phyloP scores from a whole-genome alignment of 441 rosid genomes.

The Adansonia gregorii region DNA sequence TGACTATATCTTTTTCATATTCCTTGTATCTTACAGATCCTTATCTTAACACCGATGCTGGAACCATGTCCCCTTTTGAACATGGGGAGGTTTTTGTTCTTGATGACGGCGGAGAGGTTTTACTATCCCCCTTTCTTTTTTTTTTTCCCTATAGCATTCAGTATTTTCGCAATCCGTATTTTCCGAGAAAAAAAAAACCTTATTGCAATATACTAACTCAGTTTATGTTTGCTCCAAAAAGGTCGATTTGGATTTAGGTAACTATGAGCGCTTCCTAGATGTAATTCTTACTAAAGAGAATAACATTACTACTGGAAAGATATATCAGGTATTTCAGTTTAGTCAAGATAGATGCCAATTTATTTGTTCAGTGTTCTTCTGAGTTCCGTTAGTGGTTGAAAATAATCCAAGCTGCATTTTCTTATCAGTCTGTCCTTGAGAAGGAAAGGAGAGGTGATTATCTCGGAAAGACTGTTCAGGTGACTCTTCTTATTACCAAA shows the following conservation, averaged over 20 bases:
- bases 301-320: constrained; percentile 80
- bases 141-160: neutral
- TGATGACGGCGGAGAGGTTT: constrained; percentile 84
- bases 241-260: constrained; percentile 82
- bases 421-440: constrained; percentile 68
- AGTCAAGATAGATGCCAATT: neutral
- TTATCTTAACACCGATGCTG: constrained; percentile 74
- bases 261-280: constrained; percentile 77
- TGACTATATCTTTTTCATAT: constrained; percentile 16
- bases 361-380: neutral
- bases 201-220: neutral
- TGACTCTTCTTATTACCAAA: constrained; percentile 25
- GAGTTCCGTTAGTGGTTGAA: constrained; percentile 18
- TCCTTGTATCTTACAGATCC: constrained; percentile 53
- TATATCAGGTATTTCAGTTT: constrained; percentile 60
- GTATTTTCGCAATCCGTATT: too few species aligned
- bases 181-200: neutral
- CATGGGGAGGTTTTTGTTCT: constrained; percentile 84
- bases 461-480: constrained; percentile 85
- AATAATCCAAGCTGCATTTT: constrained; percentile 23
- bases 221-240: constrained; percentile 25
- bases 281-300: constrained; percentile 69
- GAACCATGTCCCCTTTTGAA: constrained; percentile 85
- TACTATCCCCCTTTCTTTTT: neutral
- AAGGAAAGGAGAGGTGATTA: constrained; percentile 78